These are phyloP conservation scores for Coemansia reversa DNA, from an alignment of 192 early-diverging fungal species.

Conservation along the genomic window DNA sequence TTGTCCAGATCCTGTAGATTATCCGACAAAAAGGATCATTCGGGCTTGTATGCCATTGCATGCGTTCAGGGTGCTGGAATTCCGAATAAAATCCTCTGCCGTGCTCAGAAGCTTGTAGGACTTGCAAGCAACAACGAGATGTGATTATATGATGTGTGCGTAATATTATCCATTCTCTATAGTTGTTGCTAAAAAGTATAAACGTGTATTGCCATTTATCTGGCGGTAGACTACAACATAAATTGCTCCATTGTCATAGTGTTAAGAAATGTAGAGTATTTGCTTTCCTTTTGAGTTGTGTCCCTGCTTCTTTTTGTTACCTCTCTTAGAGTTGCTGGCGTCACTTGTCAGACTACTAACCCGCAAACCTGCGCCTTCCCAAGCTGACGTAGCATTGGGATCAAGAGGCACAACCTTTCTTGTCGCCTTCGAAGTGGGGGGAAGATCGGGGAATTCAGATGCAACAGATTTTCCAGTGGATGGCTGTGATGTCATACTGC, in stretches of 20 bases:
- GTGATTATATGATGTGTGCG: not conserved
- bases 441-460: slow-evolving; percentile 34
- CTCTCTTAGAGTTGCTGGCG: slow-evolving; percentile 5
- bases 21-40: not conserved
- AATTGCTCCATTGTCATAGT: not conserved
- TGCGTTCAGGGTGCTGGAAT: slow-evolving; percentile 36
- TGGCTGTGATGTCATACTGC: not conserved
- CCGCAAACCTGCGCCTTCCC: slow-evolving; percentile 13
- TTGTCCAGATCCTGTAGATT: slow-evolving; percentile 6
- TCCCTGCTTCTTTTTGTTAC: slow-evolving; percentile 13
- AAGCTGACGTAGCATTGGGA: slow-evolving; percentile 35
- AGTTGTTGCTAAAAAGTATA: not conserved
- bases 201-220: not conserved
- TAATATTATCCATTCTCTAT: not conserved
- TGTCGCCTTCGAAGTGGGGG: slow-evolving; percentile 15
- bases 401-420: slow-evolving; percentile 27
- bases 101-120: slow-evolving; percentile 16
- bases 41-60: slow-evolving; percentile 14
- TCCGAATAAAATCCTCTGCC: slow-evolving; percentile 12
- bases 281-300: slow-evolving; percentile 40
- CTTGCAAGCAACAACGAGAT: not conserved
- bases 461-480: not conserved
- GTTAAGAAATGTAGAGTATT: slow-evolving; percentile 15
- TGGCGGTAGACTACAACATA: not conserved
- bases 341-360: not conserved